Evolutionary conservation across 768 basidiomycete species (phyloP), one percentile per base, ranked within the genome.

Genomic region (Tylopilus cervinicoccineus): DNA sequence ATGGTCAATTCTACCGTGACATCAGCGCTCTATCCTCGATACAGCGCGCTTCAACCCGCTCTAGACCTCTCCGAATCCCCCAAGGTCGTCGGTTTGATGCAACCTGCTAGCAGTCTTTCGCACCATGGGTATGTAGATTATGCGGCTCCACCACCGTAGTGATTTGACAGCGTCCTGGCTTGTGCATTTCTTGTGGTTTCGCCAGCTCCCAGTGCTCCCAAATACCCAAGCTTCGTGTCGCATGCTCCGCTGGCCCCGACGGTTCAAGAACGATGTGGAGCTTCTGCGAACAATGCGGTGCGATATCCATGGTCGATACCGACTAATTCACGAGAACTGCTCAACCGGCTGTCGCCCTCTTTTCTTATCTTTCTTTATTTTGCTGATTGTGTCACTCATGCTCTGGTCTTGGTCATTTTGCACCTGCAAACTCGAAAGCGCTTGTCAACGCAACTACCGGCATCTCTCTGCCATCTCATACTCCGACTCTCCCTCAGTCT

Each of bases 241-340:
- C 88, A 28, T 89, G 88, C 58, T 80, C 86, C 28, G 67, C 86
- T 17, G 80, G 84, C 45, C 68, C 75, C 51, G 80, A 81, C 54
- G 88, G 88, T 52, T 79, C 78, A 63, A 65, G 67, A 48, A 83
- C 86, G 16, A 89, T 91, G 86, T 91, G 88, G 88, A 84, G 82
- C 60, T 84, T 86, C 64, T 91, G 88, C 67, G 88, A 89, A 75
- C 77, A 88, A 72, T 91, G 88, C 65, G 88, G 88, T 67, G 84
- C 88, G 49, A 89, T 91, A 66, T 87, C 87, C 53, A 89, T 89
- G 83, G 84, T 91, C 69, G 84, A 89, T 62, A 76, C 76, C 68
- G 83, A 86, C 67, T 84, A 70, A 58, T 14, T 43, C 29, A 19
- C 34, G n/a, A 49, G 23, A 46, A 40, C 16, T 11, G 19, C 22